A percentile compares a stretch with the other conserved stretches of the same genome.
Conservation (phyloP, 2,329 filamentous ascomycete genomes). For the Metarhizium guizhouense region DNA sequence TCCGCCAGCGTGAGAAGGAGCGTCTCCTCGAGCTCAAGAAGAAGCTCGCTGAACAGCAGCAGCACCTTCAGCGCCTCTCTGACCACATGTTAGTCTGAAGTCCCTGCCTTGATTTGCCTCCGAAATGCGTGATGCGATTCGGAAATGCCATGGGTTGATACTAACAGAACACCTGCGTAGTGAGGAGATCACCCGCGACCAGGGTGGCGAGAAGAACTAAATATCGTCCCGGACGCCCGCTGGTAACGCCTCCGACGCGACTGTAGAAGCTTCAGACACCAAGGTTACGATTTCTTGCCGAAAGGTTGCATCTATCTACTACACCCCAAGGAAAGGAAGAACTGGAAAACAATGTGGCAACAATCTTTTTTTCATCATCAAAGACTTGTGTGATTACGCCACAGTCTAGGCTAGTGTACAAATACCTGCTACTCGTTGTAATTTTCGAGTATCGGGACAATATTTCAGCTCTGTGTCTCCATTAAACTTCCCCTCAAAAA, state of each 20-base stretch:
- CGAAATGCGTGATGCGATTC: neutral
- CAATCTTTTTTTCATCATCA: conserved; percentile 6
- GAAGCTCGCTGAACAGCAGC: conserved; percentile 67
- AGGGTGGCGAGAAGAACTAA: conserved; percentile 60
- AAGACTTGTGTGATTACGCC: conserved; percentile 14
- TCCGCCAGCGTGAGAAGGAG: conserved; percentile 79
- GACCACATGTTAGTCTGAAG: conserved; percentile 60
- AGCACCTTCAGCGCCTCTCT: conserved; percentile 76
- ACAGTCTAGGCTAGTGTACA: conserved; percentile 30
- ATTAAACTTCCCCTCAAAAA: conserved; percentile 3
- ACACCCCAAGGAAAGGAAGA: neutral
- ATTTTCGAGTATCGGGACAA: conserved; percentile 11
- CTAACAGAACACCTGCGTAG: conserved; percentile 32
- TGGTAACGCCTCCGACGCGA: neutral
- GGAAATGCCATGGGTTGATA: neutral
- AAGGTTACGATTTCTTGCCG: neutral
- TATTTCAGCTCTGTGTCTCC: conserved; percentile 7
- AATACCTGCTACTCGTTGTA: conserved; percentile 17
- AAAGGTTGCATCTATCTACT: neutral
- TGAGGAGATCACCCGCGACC: conserved; percentile 66
- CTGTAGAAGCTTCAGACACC: neutral
- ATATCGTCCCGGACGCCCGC: neutral
- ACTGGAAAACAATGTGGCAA: conserved; percentile 8
- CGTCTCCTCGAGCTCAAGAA: conserved; percentile 73
- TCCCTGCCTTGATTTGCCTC: too few relatives aligned